Evolutionary conservation across 495 filamentous ascomycete genomes (phyloP).

Genomic region (Penicillium daleae): DNA sequence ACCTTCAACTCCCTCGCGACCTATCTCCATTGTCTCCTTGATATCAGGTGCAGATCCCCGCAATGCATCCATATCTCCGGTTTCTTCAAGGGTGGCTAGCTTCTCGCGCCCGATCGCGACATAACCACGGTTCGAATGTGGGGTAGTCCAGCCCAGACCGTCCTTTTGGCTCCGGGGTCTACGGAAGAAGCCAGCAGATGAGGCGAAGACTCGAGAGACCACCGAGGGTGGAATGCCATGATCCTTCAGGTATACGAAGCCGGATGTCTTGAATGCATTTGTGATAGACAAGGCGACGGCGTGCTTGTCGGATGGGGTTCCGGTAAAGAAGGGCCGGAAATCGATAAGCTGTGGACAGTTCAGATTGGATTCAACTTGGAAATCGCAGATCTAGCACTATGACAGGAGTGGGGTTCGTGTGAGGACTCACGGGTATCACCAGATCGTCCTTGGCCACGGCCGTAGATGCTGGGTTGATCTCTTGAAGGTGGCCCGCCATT

Average conservation of each 20-base stretch:
- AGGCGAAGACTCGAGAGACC: constrained; percentile 65
- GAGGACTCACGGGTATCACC: constrained; percentile 65
- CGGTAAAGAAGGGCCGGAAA: constrained; percentile 75
- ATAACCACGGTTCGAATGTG: constrained; percentile 80
- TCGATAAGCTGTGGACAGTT: constrained; percentile 72
- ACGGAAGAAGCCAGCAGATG: constrained; percentile 77
- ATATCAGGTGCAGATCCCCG: constrained; percentile 69
- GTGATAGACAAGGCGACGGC: constrained; percentile 72
- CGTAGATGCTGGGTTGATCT: constrained; percentile 37
- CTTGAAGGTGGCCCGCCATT: constrained; percentile 20
- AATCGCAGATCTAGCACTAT: too few relatives aligned
- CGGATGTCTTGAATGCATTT: constrained; percentile 78
- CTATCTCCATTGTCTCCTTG: constrained; percentile 86
- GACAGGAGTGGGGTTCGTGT: neutral
- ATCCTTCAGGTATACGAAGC: constrained; percentile 89
- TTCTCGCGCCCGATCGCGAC: constrained; percentile 77
- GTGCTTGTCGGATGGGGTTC: constrained; percentile 62
- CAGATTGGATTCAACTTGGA: neutral
- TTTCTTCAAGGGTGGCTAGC: constrained; percentile 61
- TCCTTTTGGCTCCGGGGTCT: constrained; percentile 74
- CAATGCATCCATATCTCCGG: constrained; percentile 60
- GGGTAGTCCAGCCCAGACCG: constrained; percentile 67
- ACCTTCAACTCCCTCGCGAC: constrained; percentile 67
- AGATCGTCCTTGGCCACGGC: constrained; percentile 69
- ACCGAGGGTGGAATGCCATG: constrained; percentile 66